phyloP scores from a whole-genome alignment of 192 early-diverging fungal species.

The Umbelopsis sp. region DNA sequence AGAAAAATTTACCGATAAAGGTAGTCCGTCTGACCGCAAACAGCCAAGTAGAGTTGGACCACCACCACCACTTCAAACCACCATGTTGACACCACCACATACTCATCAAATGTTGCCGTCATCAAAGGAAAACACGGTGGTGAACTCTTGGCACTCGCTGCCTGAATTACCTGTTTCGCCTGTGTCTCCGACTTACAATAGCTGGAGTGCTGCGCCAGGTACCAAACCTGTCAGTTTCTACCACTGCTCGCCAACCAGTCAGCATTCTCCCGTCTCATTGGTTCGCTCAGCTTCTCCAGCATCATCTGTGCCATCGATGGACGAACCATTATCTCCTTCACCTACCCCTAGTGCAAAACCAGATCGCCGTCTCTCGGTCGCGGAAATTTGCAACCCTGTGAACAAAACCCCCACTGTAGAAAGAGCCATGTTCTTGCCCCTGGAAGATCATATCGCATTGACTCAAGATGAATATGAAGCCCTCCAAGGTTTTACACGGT shows the following conservation, averaged over 20 bases:
- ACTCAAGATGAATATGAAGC: conserved; percentile 13
- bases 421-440: neutral
- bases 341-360: neutral
- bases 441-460: conserved; percentile 17
- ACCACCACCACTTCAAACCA: conserved; percentile 14
- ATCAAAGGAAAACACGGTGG: neutral
- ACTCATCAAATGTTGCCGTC: neutral
- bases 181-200: conserved; percentile 9
- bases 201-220: neutral
- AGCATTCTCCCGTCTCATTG: conserved; percentile 16
- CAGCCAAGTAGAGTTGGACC: neutral
- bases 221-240: neutral
- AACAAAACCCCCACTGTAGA: neutral
- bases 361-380: conserved; percentile 33
- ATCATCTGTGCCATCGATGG: neutral
- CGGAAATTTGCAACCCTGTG: conserved; percentile 36
- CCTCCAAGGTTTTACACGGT: conserved; percentile 3
- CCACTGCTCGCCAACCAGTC: neutral
- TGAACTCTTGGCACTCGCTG: conserved; percentile 1
- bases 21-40: neutral
- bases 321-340: conserved; percentile 14
- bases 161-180: conserved; percentile 14
- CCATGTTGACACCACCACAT: conserved; percentile 17
- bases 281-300: neutral
- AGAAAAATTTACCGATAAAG: conserved; percentile 17